phyloP scores from a whole-genome alignment of 1,139 yeast genomes.

The Magnusiomyces suaveolens region DNA sequence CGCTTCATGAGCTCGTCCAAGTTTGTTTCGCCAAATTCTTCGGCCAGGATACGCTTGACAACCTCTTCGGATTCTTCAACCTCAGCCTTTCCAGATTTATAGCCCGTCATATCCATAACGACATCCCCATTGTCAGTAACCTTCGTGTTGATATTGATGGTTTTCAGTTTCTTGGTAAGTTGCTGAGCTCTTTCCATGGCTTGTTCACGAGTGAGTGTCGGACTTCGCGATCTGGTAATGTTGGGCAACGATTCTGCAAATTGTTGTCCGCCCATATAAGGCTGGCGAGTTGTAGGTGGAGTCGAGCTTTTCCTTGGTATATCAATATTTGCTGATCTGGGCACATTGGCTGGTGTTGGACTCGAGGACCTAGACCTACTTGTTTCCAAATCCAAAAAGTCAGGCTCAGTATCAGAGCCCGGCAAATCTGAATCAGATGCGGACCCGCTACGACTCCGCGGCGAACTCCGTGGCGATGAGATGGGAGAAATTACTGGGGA shows the following conservation, averaged over 20 bases:
- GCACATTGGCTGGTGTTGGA: constrained; percentile 7
- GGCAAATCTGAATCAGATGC: constrained; percentile 1
- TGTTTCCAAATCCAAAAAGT: constrained; percentile 40
- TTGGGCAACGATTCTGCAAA: constrained; percentile 5
- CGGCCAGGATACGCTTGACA: constrained; percentile 60
- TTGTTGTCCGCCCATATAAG: neutral
- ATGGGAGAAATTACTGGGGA: constrained; percentile 87
- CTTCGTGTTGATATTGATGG: constrained; percentile 76
- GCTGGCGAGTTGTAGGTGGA: neutral
- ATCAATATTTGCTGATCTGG: constrained; percentile 1
- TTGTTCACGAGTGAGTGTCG: constrained; percentile 31
- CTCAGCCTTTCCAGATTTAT: constrained; percentile 70
- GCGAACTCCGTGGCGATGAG: constrained; percentile 41
- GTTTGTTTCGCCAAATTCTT: constrained; percentile 50
- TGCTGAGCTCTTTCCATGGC: constrained; percentile 59
- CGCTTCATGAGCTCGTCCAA: constrained; percentile 43
- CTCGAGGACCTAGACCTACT: constrained; percentile 18
- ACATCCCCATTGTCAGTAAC: constrained; percentile 86
- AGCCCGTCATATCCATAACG: constrained; percentile 90
- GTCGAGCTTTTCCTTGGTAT: neutral
- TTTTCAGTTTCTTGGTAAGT: constrained; percentile 55
- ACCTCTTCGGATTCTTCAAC: constrained; percentile 40
- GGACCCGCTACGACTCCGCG: constrained; percentile 1
- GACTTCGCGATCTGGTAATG: constrained; percentile 7
- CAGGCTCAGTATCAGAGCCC: constrained; percentile 43